phyloP scores from a whole-genome alignment of 495 filamentous ascomycete species.

The Xylaria cubensis region DNA sequence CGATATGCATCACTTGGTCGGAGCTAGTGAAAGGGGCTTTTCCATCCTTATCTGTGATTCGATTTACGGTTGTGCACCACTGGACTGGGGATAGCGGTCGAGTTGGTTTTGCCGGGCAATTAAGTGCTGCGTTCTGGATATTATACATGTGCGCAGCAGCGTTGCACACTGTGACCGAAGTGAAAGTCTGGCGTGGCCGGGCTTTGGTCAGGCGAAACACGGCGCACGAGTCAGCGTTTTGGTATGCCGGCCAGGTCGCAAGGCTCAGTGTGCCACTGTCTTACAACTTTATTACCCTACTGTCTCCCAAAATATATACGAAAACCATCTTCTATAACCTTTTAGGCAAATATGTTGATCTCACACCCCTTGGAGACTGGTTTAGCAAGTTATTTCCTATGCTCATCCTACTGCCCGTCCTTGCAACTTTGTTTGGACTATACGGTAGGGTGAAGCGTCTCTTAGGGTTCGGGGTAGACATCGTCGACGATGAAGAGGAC shows the following conservation, averaged over 20 bases:
- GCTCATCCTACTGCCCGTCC: conserved; percentile 82
- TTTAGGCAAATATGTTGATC: conserved; percentile 80
- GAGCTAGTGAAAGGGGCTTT: conserved; percentile 82
- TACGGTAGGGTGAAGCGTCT: conserved; percentile 81
- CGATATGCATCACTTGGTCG: conserved; percentile 86
- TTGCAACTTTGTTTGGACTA: conserved; percentile 82
- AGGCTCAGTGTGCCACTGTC: conserved; percentile 88
- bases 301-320: conserved; percentile 69
- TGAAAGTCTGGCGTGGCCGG: conserved; percentile 93
- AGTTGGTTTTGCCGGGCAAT: conserved; percentile 82
- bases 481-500: conserved; percentile 77
- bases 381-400: conserved; percentile 90
- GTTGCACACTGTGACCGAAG: conserved; percentile 82
- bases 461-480: conserved; percentile 77
- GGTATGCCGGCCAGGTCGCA: conserved; percentile 91
- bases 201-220: conserved; percentile 90
- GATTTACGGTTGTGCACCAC: conserved; percentile 84
- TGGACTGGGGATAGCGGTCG: conserved; percentile 67
- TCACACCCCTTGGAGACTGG: conserved; percentile 81
- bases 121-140: conserved; percentile 86
- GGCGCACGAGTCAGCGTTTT: conserved; percentile 88
- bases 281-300: conserved; percentile 94
- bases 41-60: conserved; percentile 80
- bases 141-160: conserved; percentile 89
- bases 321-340: conserved; percentile 86